Conservation (phyloP, 768 basidiomycete genomes). For the Myochromella boudieri region DNA sequence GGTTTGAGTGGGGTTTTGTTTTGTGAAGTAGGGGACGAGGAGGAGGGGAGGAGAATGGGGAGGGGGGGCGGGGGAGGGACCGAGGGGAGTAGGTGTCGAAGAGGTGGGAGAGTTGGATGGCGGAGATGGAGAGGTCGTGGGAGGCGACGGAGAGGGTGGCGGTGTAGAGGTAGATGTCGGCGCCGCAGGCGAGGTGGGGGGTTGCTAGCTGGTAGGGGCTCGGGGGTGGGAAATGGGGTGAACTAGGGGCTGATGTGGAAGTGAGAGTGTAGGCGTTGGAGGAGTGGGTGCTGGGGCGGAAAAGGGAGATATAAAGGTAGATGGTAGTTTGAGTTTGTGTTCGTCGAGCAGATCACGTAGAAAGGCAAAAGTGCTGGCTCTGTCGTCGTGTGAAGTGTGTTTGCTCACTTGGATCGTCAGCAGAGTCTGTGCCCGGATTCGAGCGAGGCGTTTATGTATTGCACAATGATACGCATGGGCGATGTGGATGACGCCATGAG, state of each 20-base stretch:
- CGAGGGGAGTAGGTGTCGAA: too few species aligned
- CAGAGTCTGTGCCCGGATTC: neutral
- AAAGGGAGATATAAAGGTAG: too few species aligned
- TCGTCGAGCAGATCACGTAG: slow-evolving; percentile 33
- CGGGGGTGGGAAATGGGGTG: slow-evolving; percentile 9
- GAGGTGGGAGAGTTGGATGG: neutral
- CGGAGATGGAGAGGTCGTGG: slow-evolving; percentile 33
- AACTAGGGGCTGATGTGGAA: too few species aligned
- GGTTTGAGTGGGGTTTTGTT: too few species aligned
- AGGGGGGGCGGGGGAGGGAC: too few species aligned
- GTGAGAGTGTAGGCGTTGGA: too few species aligned
- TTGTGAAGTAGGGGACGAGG: too few species aligned
- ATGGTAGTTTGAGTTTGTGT: too few species aligned
- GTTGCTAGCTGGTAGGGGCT: slow-evolving; percentile 22
- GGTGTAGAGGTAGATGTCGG: slow-evolving; percentile 48
- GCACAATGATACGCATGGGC: slow-evolving; percentile 38
- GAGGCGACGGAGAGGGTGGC: slow-evolving; percentile 44
- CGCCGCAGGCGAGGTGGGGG: too few species aligned
- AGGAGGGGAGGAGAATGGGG: too few species aligned
- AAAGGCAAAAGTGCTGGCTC: slow-evolving; percentile 46
- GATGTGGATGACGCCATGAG: slow-evolving; percentile 41
- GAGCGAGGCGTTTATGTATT: slow-evolving; percentile 29
- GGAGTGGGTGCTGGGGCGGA: neutral
- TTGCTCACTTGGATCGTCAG: slow-evolving; percentile 28
- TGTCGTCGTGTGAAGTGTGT: slow-evolving; percentile 41